A percentile compares a stretch with the other conserved stretches of the same genome.
Conservation (phyloP, 2,329 filamentous ascomycete genomes). For the Aschersonia sp. region DNA sequence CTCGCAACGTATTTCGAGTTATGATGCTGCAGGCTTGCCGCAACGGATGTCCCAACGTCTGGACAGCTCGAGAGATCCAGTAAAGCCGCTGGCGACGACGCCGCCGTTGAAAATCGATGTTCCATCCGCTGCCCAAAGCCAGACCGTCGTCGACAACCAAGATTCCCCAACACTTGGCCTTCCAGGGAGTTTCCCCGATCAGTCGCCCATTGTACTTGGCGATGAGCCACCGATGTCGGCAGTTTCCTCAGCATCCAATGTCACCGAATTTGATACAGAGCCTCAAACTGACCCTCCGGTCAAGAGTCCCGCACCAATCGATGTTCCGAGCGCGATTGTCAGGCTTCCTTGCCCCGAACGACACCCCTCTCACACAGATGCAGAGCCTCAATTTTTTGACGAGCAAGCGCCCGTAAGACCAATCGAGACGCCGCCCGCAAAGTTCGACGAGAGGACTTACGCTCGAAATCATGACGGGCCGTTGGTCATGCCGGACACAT, state of each 20-base stretch:
- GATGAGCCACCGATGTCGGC: conserved; percentile 43
- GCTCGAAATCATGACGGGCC: background rate
- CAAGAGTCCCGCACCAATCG: conserved; percentile 14
- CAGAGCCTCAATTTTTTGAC: background rate
- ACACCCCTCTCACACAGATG: background rate
- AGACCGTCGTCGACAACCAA: conserved; percentile 4
- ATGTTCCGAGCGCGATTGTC: conserved; percentile 12
- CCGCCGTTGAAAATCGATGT: conserved; percentile 1
- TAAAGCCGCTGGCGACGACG: background rate
- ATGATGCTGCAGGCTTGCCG: background rate
- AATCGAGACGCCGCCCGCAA: no score
- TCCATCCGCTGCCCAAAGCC: background rate
- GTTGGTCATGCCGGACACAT: background rate
- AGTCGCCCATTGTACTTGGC: conserved; percentile 20
- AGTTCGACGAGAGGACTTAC: background rate
- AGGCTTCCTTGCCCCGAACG: conserved; percentile 16
- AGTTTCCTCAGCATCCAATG: conserved; percentile 41
- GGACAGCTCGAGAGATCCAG: background rate
- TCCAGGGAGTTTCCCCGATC: conserved; percentile 44
- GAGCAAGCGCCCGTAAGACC: no score
- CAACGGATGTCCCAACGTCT: background rate
- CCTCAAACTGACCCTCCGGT: conserved; percentile 43
- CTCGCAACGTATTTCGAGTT: background rate
- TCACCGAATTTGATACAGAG: conserved; percentile 62
- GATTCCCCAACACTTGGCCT: conserved; percentile 56